Evolutionary conservation across 2,329 filamentous ascomycete genomes (phyloP).

Genomic region (Pyricularia sp.): DNA sequence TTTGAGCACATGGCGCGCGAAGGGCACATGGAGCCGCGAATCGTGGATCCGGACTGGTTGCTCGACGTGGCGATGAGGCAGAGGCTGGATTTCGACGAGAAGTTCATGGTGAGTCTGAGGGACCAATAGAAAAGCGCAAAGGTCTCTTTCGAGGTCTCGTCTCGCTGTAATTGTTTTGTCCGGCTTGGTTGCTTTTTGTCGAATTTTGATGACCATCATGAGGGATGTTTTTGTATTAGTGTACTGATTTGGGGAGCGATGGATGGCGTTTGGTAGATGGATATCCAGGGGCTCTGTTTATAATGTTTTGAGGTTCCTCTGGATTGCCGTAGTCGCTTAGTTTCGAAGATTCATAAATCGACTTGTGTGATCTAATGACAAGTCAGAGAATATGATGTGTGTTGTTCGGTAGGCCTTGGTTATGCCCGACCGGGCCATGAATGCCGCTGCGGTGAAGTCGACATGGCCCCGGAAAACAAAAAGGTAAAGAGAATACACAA

Average conservation of each 20-base stretch:
- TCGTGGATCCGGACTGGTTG: slow-evolving; percentile 84
- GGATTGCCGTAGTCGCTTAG: background rate
- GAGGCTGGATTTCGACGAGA: slow-evolving; percentile 57
- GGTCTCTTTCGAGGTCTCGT: background rate
- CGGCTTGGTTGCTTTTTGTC: background rate
- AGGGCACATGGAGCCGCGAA: slow-evolving; percentile 68
- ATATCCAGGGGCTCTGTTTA: background rate
- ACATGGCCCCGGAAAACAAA: background rate
- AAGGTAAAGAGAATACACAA: background rate
- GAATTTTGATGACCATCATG: background rate
- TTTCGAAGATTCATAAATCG: no score
- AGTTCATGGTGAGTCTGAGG: slow-evolving; percentile 35
- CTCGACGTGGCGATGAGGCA: slow-evolving; percentile 85
- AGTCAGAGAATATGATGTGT: no score
- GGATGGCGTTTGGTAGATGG: background rate
- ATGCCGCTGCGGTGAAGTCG: background rate
- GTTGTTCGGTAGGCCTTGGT: no score
- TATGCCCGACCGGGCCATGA: no score
- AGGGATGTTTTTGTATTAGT: background rate
- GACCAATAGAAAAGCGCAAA: background rate
- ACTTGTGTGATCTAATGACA: no score
- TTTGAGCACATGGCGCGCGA: slow-evolving; percentile 73
- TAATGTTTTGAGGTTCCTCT: background rate
- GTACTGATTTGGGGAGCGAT: background rate
- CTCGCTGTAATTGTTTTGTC: background rate